phyloP scores from a whole-genome alignment of 2,329 filamentous ascomycete species.

The Penicillium sp. region DNA sequence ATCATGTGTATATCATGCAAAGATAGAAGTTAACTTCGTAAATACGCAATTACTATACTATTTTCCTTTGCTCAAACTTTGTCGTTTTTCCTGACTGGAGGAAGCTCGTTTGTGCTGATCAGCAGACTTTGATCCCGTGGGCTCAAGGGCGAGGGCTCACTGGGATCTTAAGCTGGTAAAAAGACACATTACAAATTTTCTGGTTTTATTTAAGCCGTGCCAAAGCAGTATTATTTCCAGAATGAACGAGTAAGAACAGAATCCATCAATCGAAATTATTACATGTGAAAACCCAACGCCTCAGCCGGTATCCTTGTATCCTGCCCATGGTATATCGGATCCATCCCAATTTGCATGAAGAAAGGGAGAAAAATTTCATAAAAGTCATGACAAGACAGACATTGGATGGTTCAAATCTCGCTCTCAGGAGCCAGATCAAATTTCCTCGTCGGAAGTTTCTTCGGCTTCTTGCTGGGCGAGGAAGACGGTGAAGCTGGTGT shows the following conservation, averaged over 20 bases:
- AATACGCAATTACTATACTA: not conserved
- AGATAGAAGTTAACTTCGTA: not conserved
- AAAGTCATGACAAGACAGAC: constrained; percentile 13
- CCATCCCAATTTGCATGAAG: constrained; percentile 1
- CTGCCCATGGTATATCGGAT: constrained; percentile 14
- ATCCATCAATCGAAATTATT: not conserved
- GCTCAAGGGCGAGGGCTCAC: not conserved
- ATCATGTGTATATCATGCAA: not conserved
- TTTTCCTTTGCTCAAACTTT: not conserved
- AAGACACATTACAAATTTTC: not conserved
- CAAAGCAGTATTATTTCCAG: not conserved
- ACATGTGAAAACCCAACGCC: constrained; percentile 13
- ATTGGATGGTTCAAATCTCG: constrained; percentile 24
- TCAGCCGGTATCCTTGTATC: constrained; percentile 9
- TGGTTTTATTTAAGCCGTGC: not conserved
- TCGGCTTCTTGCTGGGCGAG: constrained; percentile 39
- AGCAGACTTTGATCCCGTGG: not conserved
- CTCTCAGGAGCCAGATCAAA: constrained; percentile 48
- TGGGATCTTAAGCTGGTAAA: not conserved
- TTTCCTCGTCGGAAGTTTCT: constrained; percentile 48
- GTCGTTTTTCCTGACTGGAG: no score
- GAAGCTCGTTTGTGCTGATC: not conserved
- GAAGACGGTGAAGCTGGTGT: constrained; percentile 24
- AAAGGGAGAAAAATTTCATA: constrained; percentile 12
- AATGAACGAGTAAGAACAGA: not conserved